Percentiles rank a stretch among this genome's conserved stretches.
Evolutionary conservation across 2,329 filamentous ascomycete species (phyloP).

Genomic region (Penicillium decumbens): DNA sequence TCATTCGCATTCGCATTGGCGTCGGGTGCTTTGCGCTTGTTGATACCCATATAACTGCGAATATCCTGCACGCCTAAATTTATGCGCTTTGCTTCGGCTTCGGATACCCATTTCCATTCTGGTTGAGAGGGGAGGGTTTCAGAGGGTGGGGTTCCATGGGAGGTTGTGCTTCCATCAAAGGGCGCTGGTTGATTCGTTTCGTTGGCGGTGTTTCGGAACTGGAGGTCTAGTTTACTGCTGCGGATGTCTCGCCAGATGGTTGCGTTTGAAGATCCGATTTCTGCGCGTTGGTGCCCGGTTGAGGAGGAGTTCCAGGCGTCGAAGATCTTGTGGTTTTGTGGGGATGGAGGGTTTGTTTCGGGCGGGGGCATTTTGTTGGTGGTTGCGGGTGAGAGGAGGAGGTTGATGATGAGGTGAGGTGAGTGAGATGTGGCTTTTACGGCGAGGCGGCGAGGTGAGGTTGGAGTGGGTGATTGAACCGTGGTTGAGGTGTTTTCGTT

Average conservation of each 20-base stretch:
- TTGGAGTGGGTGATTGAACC: constrained; percentile 12
- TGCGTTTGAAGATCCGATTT: constrained; percentile 54
- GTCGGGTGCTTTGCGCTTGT: constrained; percentile 38
- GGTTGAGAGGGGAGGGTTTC: constrained; percentile 19
- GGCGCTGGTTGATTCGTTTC: constrained; percentile 28
- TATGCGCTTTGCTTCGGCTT: constrained; percentile 24
- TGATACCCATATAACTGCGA: constrained; percentile 46
- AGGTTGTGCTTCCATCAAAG: constrained; percentile 35
- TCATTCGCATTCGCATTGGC: constrained; percentile 12
- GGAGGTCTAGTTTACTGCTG: constrained; percentile 62
- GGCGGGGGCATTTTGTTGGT: neutral
- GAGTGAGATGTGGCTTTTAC: too few relatives aligned
- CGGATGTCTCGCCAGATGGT: constrained; percentile 68
- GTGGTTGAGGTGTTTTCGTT: constrained; percentile 22
- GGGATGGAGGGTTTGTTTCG: constrained; percentile 1
- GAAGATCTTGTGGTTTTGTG: constrained; percentile 32
- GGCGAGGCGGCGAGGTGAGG: constrained; percentile 5
- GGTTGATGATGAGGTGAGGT: too few relatives aligned
- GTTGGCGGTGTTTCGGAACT: constrained; percentile 55
- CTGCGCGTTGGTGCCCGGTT: constrained; percentile 73
- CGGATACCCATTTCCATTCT: constrained; percentile 48
- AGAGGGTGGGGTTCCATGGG: too few relatives aligned
- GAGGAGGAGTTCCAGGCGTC: constrained; percentile 60
- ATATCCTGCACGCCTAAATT: constrained; percentile 38
- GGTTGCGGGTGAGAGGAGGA: neutral